A percentile compares a stretch with the other conserved stretches of the same genome.
These are phyloP conservation scores for Calonectria fujianensis DNA, from an alignment of 2,329 filamentous ascomycete genomes.

Conservation along the genomic window DNA sequence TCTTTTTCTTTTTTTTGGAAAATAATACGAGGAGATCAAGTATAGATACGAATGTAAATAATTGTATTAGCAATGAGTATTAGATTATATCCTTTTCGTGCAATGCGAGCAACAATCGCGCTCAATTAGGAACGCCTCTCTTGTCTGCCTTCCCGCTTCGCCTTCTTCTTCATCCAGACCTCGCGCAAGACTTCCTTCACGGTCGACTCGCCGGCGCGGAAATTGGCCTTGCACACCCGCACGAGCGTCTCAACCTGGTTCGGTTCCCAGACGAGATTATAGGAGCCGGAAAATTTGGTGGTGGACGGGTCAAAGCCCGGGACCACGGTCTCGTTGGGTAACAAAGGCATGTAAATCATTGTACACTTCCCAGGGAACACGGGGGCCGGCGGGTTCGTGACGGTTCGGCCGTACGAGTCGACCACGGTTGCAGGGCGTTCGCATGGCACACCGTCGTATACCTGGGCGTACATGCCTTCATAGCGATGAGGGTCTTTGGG, in stretches of 20 bases:
- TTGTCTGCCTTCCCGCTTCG: slow-evolving; percentile 5
- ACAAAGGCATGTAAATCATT: slow-evolving; percentile 39
- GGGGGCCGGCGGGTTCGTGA: slow-evolving; percentile 35
- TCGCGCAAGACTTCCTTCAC: slow-evolving; percentile 26
- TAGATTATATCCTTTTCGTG: background rate
- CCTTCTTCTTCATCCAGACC: slow-evolving; percentile 35
- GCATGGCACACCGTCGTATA: slow-evolving; percentile 33
- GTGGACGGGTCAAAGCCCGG: slow-evolving; percentile 36
- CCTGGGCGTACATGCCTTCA: slow-evolving; percentile 33
- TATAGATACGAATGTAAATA: background rate
- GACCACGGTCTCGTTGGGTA: slow-evolving; percentile 24
- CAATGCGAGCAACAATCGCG: background rate
- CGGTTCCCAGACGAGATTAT: slow-evolving; percentile 36
- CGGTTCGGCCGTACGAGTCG: slow-evolving; percentile 37
- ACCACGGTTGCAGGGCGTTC: slow-evolving; percentile 31
- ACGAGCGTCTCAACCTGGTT: slow-evolving; percentile 34
- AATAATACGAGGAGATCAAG: background rate
- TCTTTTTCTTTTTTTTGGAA: background rate
- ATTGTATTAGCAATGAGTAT: background rate
- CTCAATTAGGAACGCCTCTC: background rate
- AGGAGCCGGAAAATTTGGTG: slow-evolving; percentile 39
- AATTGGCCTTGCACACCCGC: slow-evolving; percentile 34
- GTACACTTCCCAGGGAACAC: slow-evolving; percentile 26
- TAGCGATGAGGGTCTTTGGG: slow-evolving; percentile 24
- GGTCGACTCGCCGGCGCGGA: slow-evolving; percentile 12